Evolutionary conservation across 2,329 filamentous ascomycete genomes (phyloP).

Genomic region (Blastomyces silverae): DNA sequence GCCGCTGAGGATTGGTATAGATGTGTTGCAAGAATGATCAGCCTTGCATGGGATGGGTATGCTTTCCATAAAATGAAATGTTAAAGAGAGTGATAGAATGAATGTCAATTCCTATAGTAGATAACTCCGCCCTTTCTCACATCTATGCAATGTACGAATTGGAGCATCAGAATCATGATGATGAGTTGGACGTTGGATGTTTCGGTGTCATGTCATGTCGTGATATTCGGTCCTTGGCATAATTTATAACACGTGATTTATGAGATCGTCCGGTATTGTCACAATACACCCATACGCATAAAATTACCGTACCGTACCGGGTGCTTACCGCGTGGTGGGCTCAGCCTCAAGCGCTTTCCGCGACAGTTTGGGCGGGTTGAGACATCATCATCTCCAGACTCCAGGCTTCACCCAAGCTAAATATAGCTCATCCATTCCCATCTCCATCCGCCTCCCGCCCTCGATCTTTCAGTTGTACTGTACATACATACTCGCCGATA

Average conservation of each 20-base stretch:
- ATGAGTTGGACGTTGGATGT: too few species aligned
- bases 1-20: too few species aligned
- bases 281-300: not conserved
- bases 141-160: not conserved
- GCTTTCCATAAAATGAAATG: not conserved
- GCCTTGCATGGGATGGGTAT: not conserved
- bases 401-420: not conserved
- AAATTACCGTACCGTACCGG: not conserved
- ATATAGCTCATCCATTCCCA: not conserved
- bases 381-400: not conserved
- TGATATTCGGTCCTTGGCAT: not conserved
- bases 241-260: not conserved
- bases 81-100: not conserved
- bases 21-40: too few species aligned
- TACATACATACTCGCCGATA: not conserved
- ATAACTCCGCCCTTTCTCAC: not conserved
- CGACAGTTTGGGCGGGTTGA: not conserved
- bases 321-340: not conserved
- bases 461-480: not conserved
- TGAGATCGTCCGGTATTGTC: not conserved
- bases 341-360: slow-evolving; percentile 3
- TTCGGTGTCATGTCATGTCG: not conserved
- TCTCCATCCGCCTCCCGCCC: not conserved
- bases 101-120: not conserved
- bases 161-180: not conserved